Conservation (phyloP, 208 protist species). For the Trypanosoma congolense region DNA sequence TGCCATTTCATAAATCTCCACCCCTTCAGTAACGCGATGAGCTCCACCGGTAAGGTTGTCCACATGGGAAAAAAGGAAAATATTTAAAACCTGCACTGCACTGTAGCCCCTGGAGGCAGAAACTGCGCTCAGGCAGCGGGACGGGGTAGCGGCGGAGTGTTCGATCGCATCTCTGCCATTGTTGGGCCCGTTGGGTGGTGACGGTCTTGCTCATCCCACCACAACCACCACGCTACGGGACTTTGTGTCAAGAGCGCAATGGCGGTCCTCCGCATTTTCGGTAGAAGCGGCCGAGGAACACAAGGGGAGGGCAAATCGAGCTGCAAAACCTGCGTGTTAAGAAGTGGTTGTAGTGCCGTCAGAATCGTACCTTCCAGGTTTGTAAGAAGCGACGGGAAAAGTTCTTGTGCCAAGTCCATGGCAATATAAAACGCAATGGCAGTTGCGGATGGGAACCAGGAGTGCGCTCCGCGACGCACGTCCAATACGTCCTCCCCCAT, state of each 20-base stretch:
- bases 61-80: conserved; percentile 5
- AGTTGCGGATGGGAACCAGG: conserved; percentile 15
- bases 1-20: conserved; percentile 8
- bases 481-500: neutral
- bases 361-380: conserved; percentile 21
- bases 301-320: neutral
- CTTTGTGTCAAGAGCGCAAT: conserved; percentile 19
- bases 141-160: too few species aligned
- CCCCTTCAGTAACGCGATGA: neutral
- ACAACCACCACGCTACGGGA: conserved; percentile 8
- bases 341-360: conserved; percentile 20
- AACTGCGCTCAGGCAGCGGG: conserved; percentile 9
- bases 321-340: conserved; percentile 7
- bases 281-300: neutral
- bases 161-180: too few species aligned
- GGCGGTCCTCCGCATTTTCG: conserved; percentile 7
- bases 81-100: conserved; percentile 16
- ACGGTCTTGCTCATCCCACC: conserved; percentile 10
- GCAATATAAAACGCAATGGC: conserved; percentile 17
- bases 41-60: neutral
- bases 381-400: conserved; percentile 17
- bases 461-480: neutral
- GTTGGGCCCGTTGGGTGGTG: neutral
- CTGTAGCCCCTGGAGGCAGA: conserved; percentile 13
- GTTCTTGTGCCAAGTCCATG: conserved; percentile 12